Percentiles rank a stretch among this genome's conserved stretches.
These are phyloP conservation scores for Oropetium thomaeum DNA, from an alignment of 176 grass and related monocot genomes.

Conservation along the genomic window DNA sequence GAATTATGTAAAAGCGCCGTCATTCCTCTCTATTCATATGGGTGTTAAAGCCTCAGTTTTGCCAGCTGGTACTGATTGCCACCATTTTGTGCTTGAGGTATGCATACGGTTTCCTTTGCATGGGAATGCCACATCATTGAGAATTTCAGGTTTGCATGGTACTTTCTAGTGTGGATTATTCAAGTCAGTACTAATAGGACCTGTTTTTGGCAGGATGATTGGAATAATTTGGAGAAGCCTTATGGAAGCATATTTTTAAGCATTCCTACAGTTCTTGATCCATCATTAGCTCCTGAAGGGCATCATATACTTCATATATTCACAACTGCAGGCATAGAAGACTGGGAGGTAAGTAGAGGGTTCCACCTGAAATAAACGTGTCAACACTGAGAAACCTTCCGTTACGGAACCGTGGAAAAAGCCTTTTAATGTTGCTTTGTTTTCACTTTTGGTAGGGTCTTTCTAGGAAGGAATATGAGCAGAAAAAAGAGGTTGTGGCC, in stretches of 20 bases:
- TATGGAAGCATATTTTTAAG: conserved; percentile 99
- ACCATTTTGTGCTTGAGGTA: conserved; percentile 98
- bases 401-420: no score
- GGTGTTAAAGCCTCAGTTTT: conserved; percentile 86
- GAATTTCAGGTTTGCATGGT: background rate
- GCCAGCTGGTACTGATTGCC: conserved; percentile 83
- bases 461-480: conserved; percentile 72
- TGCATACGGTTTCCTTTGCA: conserved; percentile 5
- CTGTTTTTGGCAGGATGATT: conserved; percentile 62
- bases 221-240: conserved; percentile 79
- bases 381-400: background rate
- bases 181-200: background rate
- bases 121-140: background rate
- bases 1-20: conserved; percentile 89
- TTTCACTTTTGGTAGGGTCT: conserved; percentile 51
- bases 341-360: conserved; percentile 66
- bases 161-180: conserved; percentile 1
- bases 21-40: conserved; percentile 97
- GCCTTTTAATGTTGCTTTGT: background rate
- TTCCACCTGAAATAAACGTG: conserved; percentile 5
- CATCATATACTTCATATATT: conserved; percentile 98
- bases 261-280: conserved; percentile 94
- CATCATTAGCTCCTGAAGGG: conserved; percentile 80
- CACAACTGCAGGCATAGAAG: conserved; percentile 84
- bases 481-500: conserved; percentile 75